These are phyloP conservation scores for Rhizophagus prolifer DNA, from an alignment of 192 early-diverging fungal species.

Conservation along the genomic window DNA sequence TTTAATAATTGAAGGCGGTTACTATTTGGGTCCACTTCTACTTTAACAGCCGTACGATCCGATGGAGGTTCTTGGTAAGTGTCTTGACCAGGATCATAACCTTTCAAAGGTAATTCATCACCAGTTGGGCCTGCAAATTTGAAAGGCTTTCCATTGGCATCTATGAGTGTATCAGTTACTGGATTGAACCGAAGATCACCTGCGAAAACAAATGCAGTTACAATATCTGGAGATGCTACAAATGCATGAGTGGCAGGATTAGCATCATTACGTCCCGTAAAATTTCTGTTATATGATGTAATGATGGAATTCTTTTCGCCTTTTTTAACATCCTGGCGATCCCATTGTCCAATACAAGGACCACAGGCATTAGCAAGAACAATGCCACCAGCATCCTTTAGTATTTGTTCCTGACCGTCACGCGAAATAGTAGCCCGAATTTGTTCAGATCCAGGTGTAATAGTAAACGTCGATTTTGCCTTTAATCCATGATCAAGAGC, in stretches of 20 bases:
- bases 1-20: conserved; percentile 87
- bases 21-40: conserved; percentile 79
- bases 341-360: conserved; percentile 99
- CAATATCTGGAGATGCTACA: conserved; percentile 91
- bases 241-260: conserved; percentile 97
- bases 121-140: conserved; percentile 87
- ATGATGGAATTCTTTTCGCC: conserved; percentile 97
- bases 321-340: conserved; percentile 94
- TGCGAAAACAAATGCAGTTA: conserved; percentile 94
- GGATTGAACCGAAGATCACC: conserved; percentile 96
- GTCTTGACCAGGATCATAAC: conserved; percentile 92
- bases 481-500: conserved; percentile 79
- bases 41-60: conserved; percentile 71
- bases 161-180: conserved; percentile 82
- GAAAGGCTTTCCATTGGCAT: conserved; percentile 90
- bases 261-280: conserved; percentile 98
- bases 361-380: conserved; percentile 98
- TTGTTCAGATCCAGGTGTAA: conserved; percentile 98
- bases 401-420: conserved; percentile 79
- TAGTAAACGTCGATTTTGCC: conserved; percentile 79
- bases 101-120: conserved; percentile 83
- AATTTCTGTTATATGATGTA: conserved; percentile 99
- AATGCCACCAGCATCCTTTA: conserved; percentile 78
- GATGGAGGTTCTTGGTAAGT: conserved; percentile 94
- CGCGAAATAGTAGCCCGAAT: conserved; percentile 94